Evolutionary conservation across 345 rosid genomes (phyloP), one percentile per base, ranked within the genome.

Genomic region (Hibiscus trionum): DNA sequence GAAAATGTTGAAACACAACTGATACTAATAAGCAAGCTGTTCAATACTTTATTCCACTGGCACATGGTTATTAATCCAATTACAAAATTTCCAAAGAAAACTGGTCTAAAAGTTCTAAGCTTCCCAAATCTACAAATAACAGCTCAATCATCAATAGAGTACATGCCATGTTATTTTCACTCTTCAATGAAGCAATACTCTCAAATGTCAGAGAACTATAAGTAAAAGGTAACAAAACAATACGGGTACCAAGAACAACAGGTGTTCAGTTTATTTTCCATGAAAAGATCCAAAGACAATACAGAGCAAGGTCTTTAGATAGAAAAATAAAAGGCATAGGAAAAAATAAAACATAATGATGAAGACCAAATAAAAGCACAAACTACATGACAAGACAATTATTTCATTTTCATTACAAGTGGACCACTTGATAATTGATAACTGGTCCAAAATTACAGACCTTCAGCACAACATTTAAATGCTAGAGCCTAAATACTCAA

Each of bases 1-100:
- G 86, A 72, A 35, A 69, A 65, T 39, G 68, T 72, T 50, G 42
- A 5, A 1, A 58, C 56, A 66, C 9, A 16, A 42, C n/a, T 21
- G 47, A 72, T 17, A 72, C 76, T 35, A 73, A 65, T 62, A 67
- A 73, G 7, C 5, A 62, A 52, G 26, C 58, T 11, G 46, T 39
- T 55, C 15, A 37, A 35, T 39, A 33, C 19, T 71, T 16, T 27
- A 62, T 57, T 62, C 33, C 31, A 57, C 26, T 35, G 16, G 24
- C 44, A 61, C 44, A 27, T n/a, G 17, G 7, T 21, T 11, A 57
- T 33, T 9, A 42, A 33, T 44, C 15, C 61, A 70, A 53, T 37
- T 49, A 62, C 35, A 62, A 2, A 21, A 21, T 53, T 19, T 21
- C 50, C 3, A 46, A 62, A 66, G 39, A 63, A 27, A 27, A 58